Evolutionary conservation across 768 basidiomycete species (phyloP).

Genomic region (Lactarius quietus): DNA sequence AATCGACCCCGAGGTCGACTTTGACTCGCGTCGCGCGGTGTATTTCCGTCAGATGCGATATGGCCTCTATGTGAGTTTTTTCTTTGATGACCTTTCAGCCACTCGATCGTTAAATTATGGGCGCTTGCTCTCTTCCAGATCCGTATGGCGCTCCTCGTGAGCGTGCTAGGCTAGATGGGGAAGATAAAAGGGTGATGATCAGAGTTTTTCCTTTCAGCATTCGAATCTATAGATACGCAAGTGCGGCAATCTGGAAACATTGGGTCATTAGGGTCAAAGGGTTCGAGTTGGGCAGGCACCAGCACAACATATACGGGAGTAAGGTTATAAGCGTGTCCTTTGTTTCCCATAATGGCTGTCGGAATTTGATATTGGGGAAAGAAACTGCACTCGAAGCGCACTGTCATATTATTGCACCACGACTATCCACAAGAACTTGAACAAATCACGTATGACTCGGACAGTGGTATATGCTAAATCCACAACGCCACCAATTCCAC

Average conservation of each 20-base stretch:
- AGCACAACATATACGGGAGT: too few species aligned
- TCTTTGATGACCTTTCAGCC: background rate
- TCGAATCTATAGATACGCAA: background rate
- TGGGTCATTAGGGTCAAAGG: background rate
- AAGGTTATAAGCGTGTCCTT: too few species aligned
- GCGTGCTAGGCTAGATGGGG: slow-evolving; percentile 33
- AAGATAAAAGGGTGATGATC: background rate
- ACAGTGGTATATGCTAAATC: background rate
- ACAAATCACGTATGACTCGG: background rate
- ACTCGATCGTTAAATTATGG: background rate
- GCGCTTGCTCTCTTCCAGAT: slow-evolving; percentile 33
- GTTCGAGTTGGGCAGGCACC: background rate
- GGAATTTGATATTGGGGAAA: background rate
- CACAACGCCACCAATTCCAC: background rate
- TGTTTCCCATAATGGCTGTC: background rate
- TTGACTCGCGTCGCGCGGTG: slow-evolving; percentile 87
- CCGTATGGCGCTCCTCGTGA: slow-evolving; percentile 51
- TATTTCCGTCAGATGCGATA: slow-evolving; percentile 99
- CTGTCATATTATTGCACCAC: background rate
- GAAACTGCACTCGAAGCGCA: background rate
- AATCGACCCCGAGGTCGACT: slow-evolving; percentile 98
- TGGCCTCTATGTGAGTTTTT: slow-evolving; percentile 87
- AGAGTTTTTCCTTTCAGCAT: background rate
- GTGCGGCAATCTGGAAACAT: background rate
- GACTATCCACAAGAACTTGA: background rate